These are phyloP conservation scores for Forsythia viridissima DNA, from an alignment of 257 asterid genomes.

Conservation along the genomic window DNA sequence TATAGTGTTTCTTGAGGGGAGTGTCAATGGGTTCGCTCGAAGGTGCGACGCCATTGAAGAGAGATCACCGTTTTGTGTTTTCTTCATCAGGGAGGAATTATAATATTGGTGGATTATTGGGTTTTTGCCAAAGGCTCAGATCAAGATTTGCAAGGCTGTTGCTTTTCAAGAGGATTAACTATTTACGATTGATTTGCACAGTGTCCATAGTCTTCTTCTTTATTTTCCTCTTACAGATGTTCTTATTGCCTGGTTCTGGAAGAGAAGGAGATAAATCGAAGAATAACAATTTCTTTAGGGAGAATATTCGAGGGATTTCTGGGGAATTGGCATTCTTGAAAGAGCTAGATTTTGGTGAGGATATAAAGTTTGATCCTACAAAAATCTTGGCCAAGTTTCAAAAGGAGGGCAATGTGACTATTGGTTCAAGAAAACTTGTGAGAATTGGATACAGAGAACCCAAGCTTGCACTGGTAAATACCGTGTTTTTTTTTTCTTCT, in stretches of 20 bases:
- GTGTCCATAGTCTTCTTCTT: conserved; percentile 65
- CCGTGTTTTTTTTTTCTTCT: not conserved
- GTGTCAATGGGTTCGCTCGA: conserved; percentile 86
- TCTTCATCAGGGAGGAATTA: conserved; percentile 37
- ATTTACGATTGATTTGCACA: conserved; percentile 53
- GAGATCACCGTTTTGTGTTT: conserved; percentile 51
- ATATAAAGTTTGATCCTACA: conserved; percentile 62
- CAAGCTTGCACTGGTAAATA: conserved; percentile 76
- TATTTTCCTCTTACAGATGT: conserved; percentile 58
- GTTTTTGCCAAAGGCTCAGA: conserved; percentile 59
- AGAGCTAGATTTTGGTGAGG: conserved; percentile 77
- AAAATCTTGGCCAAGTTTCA: conserved; percentile 57
- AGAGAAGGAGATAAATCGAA: conserved; percentile 34
- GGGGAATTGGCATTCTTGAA: conserved; percentile 51
- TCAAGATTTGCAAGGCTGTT: conserved; percentile 80
- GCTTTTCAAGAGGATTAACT: conserved; percentile 57
- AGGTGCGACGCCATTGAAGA: conserved; percentile 49
- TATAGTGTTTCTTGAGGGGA: conserved; percentile 44
- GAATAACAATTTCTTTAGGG: conserved; percentile 26
- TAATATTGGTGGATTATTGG: conserved; percentile 25
- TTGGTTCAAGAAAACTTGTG: conserved; percentile 40
- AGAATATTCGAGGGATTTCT: conserved; percentile 26
- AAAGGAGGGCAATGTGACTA: conserved; percentile 42
- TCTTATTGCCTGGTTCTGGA: conserved; percentile 57
- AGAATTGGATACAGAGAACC: conserved; percentile 72